Percentiles rank a stretch among this genome's conserved stretches.
Evolutionary conservation across 345 rosid genomes (phyloP).

Genomic region (Bruguiera gymnorhiza): DNA sequence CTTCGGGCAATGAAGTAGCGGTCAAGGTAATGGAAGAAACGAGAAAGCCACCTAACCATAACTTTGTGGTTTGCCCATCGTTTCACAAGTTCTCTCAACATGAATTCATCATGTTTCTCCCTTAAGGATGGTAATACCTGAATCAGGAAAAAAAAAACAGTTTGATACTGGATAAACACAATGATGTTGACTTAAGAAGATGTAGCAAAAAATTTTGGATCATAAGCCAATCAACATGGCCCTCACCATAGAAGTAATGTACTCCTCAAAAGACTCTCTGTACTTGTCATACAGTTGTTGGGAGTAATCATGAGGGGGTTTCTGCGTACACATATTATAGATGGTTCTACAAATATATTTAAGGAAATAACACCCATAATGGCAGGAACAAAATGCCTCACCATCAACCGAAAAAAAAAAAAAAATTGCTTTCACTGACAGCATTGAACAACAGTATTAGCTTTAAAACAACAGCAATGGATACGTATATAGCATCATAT

Average conservation of each 20-base stretch:
- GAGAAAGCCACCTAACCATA: constrained; percentile 45
- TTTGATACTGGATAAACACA: background rate
- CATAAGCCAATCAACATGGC: too few relatives aligned
- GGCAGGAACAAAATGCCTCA: background rate
- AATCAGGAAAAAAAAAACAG: background rate
- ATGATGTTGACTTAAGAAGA: background rate
- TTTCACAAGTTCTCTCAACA: constrained; percentile 43
- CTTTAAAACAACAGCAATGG: background rate
- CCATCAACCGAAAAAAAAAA: background rate
- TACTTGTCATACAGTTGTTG: constrained; percentile 22
- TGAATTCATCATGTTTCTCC: constrained; percentile 35
- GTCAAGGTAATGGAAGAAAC: constrained; percentile 42
- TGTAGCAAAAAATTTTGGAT: background rate
- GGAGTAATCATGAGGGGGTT: constrained; percentile 33
- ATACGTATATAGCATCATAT: constrained; percentile 41
- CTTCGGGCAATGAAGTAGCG: constrained; percentile 31
- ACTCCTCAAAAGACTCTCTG: constrained; percentile 10
- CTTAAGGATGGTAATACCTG: constrained; percentile 37
- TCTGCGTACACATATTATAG: constrained; percentile 41
- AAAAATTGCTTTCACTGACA: background rate
- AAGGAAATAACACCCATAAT: background rate
- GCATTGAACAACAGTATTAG: background rate
- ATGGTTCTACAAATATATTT: constrained; percentile 20
- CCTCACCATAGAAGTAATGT: constrained; percentile 15
- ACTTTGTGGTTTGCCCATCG: constrained; percentile 40